phyloP scores from a whole-genome alignment of 495 filamentous ascomycete species.

The Penicillium cosmopolitanum region DNA sequence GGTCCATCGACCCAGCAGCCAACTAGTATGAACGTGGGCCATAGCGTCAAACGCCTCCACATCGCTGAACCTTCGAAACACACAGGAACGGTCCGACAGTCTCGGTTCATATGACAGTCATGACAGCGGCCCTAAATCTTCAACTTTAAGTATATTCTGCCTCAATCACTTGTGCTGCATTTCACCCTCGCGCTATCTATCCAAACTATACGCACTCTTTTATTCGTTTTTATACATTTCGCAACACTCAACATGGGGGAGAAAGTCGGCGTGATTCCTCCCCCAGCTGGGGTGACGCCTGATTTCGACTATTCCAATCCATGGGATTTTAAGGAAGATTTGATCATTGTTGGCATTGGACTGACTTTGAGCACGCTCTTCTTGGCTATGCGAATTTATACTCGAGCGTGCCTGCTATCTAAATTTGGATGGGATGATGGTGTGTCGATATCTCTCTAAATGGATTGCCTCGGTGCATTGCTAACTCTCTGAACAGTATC shows the following conservation, averaged over 20 bases:
- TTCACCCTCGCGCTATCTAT: too few species aligned
- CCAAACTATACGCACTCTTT: background rate
- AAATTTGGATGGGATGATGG: constrained; percentile 37
- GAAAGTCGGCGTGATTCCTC: constrained; percentile 11
- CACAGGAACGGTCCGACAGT: background rate
- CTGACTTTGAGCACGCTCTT: constrained; percentile 18
- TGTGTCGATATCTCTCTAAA: constrained; percentile 7
- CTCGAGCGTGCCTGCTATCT: constrained; percentile 19
- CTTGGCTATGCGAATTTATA: constrained; percentile 27
- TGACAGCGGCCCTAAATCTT: constrained; percentile 3
- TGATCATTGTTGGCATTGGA: constrained; percentile 17
- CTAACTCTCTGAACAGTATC: constrained; percentile 24
- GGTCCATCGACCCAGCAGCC: background rate
- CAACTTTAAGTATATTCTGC: too few species aligned
- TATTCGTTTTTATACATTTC: background rate
- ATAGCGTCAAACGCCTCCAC: background rate
- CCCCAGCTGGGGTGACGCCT: constrained; percentile 18
- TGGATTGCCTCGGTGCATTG: background rate
- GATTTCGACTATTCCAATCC: constrained; percentile 27
- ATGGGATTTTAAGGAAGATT: constrained; percentile 18
- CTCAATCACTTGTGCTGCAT: too few species aligned
- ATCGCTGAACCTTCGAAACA: background rate
- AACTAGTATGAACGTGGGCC: background rate
- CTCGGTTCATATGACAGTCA: background rate
- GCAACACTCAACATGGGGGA: background rate